Base-by-base conservation (phyloP, 805 yeast genomes). In the Starmerella apis region DNA sequence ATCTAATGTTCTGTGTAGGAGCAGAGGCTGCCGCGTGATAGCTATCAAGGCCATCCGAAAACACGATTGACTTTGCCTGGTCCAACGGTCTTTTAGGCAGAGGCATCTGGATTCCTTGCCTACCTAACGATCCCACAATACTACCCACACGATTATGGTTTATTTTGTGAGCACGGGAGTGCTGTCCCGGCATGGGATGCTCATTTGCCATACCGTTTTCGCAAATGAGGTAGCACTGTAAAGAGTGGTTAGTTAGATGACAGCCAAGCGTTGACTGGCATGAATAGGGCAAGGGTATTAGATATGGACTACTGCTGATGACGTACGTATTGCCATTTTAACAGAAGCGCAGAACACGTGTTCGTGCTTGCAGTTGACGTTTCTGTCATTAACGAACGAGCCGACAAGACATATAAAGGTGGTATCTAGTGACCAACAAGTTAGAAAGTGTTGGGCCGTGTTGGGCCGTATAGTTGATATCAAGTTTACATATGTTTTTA, bases 71-170 rank as follows among this genome's bases (percentile, higher is more conserved):
- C 24, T 37, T 27, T 3, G 57, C 57, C 18, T 38, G 47, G 30
- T 54, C 53, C 14, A 49, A 37, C 16, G 47, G 53, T 6, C 35
- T 39, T 8, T 45, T 47, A 9, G 52, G 35, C 14, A 43, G 46
- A 5, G 56, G 56, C 43, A 52, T 9, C 18, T 49, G 52, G 33
- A 56, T 43, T 6, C 57, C 50, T 30, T 54, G 59, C 5, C 57
- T 47, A 16, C 59, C 59, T 10, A 54, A 38, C 8, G 59, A 56
- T n/a, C 59, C 56, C 14, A 56, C 57, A 11, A 56, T 6, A 37
- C 54, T 51, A 10, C 54, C 53, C 3, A 48, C 50, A 1, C 54
- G 47, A 9, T 47, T 39, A 37, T 51, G 54, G 16, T 49, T 45
- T 9, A 37, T 11, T 28, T 22, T 25, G 11, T 20, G 25, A 9